phyloP scores from a whole-genome alignment of 1,139 yeast species.

The Blastobotrys ciferrii region DNA sequence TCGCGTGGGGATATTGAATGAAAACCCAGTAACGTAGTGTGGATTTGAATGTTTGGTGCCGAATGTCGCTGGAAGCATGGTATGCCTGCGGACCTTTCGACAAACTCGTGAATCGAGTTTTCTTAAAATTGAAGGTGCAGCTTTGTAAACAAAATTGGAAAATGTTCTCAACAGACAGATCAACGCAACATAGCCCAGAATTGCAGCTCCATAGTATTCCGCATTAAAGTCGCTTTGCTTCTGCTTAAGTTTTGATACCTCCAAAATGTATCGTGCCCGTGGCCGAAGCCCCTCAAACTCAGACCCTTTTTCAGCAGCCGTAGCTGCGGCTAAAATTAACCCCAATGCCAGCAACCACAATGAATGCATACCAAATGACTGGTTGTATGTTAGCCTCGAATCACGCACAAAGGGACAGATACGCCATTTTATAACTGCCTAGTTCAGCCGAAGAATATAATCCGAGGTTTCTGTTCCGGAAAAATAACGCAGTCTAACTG shows the following conservation, averaged over 20 bases:
- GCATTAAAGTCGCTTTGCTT: conserved; percentile 3
- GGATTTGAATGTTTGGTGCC: conserved; percentile 9
- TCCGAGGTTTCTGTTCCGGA: too few species aligned
- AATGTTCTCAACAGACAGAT: not conserved
- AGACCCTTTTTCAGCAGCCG: not conserved
- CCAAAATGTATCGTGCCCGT: not conserved
- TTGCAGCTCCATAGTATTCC: not conserved
- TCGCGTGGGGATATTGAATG: conserved; percentile 55
- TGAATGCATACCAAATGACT: not conserved
- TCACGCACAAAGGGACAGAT: too few species aligned
- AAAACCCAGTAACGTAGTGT: conserved; percentile 27
- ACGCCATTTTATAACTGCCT: too few species aligned
- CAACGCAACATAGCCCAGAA: conserved; percentile 1
- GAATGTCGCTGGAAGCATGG: conserved; percentile 5
- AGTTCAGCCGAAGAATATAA: too few species aligned
- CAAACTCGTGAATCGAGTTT: not conserved
- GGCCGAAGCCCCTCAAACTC: not conserved
- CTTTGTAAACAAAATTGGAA: not conserved
- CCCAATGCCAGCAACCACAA: not conserved
- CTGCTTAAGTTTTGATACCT: conserved; percentile 1
- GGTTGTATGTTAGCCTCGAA: too few species aligned
- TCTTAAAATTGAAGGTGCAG: not conserved
- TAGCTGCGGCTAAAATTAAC: not conserved
- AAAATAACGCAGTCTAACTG: too few species aligned
- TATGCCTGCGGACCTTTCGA: not conserved